Percentiles rank a stretch among this genome's conserved stretches.
phyloP scores from a whole-genome alignment of 495 filamentous ascomycete genomes.

The Poronia punctata region DNA sequence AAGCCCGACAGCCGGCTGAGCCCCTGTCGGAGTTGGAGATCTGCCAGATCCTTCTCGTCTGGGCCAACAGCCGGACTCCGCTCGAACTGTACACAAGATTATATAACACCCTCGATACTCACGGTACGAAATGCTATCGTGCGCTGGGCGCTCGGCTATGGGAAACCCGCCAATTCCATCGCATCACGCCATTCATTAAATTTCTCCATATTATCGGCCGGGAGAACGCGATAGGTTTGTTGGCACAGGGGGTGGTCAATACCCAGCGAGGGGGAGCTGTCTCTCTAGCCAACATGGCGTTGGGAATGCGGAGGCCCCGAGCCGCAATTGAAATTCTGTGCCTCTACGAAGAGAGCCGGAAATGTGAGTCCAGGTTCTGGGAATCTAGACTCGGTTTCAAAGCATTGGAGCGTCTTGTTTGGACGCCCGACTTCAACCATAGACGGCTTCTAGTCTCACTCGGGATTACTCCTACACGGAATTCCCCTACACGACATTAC shows the following conservation, averaged over 20 bases:
- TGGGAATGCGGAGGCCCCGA: slow-evolving; percentile 9
- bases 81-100: neutral
- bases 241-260: slow-evolving; percentile 5
- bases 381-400: slow-evolving; percentile 5
- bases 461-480: neutral
- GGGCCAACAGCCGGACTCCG: slow-evolving; percentile 7
- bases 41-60: slow-evolving; percentile 16
- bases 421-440: slow-evolving; percentile 4
- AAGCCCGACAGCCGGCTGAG: slow-evolving; percentile 4
- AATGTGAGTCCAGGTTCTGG: slow-evolving; percentile 8
- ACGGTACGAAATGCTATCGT: neutral
- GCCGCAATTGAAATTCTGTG: slow-evolving; percentile 17
- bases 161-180: slow-evolving; percentile 3
- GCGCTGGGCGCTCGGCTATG: neutral
- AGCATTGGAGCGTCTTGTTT: slow-evolving; percentile 11
- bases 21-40: slow-evolving; percentile 13
- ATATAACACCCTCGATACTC: neutral
- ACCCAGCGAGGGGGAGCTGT: slow-evolving; percentile 1
- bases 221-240: neutral
- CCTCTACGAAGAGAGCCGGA: slow-evolving; percentile 14
- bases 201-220: slow-evolving; percentile 4
- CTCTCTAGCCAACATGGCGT: slow-evolving; percentile 11
- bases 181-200: neutral
- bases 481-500: neutral
- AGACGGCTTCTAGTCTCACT: slow-evolving; percentile 7